Evolutionary conservation across 176 grass and related monocot species (phyloP).

Genomic region (Oryza glumipatula): DNA sequence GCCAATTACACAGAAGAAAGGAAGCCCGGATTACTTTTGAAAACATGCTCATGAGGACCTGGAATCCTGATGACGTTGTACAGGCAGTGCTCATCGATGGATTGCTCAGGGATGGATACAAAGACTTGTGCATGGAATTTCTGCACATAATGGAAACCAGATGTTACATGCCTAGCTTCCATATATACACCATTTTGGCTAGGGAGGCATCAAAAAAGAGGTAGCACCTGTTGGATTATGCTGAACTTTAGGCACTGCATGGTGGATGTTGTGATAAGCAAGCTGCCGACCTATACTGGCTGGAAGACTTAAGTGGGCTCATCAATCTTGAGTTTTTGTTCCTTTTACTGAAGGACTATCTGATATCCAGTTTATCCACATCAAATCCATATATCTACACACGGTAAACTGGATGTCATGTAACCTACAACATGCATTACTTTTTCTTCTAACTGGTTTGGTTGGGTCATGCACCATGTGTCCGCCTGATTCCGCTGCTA

Average conservation of each 20-base stretch:
- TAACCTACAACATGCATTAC: not conserved
- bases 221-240: slow-evolving; percentile 35
- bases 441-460: not conserved
- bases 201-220: slow-evolving; percentile 46
- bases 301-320: not conserved
- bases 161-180: slow-evolving; percentile 46
- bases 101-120: slow-evolving; percentile 47
- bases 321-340: not conserved
- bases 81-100: slow-evolving; percentile 74
- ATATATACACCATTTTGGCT: slow-evolving; percentile 41
- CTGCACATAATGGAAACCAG: slow-evolving; percentile 63
- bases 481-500: not conserved
- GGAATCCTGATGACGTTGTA: slow-evolving; percentile 58
- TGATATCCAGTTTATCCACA: not conserved
- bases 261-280: slow-evolving; percentile 3
- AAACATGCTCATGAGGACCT: slow-evolving; percentile 43
- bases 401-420: not conserved
- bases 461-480: not conserved
- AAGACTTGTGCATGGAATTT: slow-evolving; percentile 61
- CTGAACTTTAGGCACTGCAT: slow-evolving; percentile 17
- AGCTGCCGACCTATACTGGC: slow-evolving; percentile 14
- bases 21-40: slow-evolving; percentile 64
- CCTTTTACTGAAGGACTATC: not conserved
- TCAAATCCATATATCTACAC: not conserved
- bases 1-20: slow-evolving; percentile 48